Percentiles rank a stretch among this genome's conserved stretches.
phyloP scores from a whole-genome alignment of 108 stramenopile species.

The Stephanodiscus minutulus region DNA sequence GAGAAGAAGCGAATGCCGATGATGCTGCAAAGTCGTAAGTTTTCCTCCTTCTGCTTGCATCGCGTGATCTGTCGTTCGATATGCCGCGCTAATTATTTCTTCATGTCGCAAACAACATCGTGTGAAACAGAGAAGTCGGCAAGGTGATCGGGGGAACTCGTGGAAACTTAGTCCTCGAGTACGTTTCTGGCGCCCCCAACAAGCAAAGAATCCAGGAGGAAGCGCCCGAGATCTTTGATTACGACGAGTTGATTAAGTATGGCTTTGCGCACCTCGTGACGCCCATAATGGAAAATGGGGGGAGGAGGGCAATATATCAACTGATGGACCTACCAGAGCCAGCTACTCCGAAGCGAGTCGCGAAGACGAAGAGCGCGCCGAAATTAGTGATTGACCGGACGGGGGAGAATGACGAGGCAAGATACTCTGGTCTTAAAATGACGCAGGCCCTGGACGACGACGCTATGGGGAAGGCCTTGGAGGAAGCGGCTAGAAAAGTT shows the following conservation, averaged over 20 bases:
- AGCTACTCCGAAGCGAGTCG: conserved; percentile 41
- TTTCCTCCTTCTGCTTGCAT: background rate
- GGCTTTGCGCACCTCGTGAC: conserved; percentile 65
- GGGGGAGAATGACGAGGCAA: conserved; percentile 68
- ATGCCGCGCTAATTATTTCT: conserved; percentile 3
- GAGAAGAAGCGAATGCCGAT: conserved; percentile 72
- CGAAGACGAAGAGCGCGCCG: conserved; percentile 50
- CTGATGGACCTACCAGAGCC: conserved; percentile 66
- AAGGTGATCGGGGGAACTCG: conserved; percentile 81
- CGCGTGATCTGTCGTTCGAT: background rate
- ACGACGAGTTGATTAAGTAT: conserved; percentile 75
- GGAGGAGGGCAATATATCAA: conserved; percentile 72
- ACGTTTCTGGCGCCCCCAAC: conserved; percentile 72
- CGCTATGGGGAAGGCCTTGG: conserved; percentile 69
- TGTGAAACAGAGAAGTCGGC: conserved; percentile 46
- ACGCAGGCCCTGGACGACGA: conserved; percentile 71
- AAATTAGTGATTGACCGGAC: conserved; percentile 75
- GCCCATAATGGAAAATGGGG: conserved; percentile 81
- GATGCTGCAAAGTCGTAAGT: conserved; percentile 62
- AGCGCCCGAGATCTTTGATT: conserved; percentile 74
- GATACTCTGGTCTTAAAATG: conserved; percentile 82
- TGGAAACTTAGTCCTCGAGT: conserved; percentile 76
- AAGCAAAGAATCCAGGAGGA: conserved; percentile 64
- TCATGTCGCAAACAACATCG: background rate
- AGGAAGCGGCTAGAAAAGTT: conserved; percentile 52